Conservation (phyloP, 345 rosid species). For the Cardamine occulta region DNA sequence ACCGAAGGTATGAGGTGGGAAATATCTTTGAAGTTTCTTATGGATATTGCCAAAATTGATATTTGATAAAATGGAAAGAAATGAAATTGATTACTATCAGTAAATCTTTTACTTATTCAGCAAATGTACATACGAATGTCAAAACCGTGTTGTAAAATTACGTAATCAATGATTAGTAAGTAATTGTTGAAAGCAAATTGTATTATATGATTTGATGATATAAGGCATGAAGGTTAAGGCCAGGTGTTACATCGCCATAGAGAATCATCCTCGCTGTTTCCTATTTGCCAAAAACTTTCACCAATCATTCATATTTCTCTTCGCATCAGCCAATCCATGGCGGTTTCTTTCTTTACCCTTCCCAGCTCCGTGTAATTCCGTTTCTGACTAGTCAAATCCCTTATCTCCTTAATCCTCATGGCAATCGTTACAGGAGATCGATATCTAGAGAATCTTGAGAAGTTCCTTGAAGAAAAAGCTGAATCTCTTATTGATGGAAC, state of each 20-base stretch:
- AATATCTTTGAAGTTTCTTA: too few species aligned
- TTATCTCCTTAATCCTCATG: constrained; percentile 45
- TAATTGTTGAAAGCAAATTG: neutral
- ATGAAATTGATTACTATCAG: too few species aligned
- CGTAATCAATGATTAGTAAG: constrained; percentile 6
- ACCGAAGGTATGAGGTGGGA: neutral
- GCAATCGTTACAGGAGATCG: constrained; percentile 97
- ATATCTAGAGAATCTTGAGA: constrained; percentile 76
- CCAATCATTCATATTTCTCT: constrained; percentile 6
- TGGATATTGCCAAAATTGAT: too few species aligned
- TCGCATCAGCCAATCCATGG: constrained; percentile 41
- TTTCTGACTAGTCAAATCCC: constrained; percentile 1
- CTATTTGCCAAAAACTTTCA: constrained; percentile 11
- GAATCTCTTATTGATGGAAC: constrained; percentile 72
- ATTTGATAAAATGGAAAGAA: too few species aligned
- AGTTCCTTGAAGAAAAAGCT: constrained; percentile 77
- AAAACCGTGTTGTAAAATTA: too few species aligned
- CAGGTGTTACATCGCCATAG: constrained; percentile 9
- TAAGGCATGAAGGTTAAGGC: neutral
- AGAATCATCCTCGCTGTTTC: constrained; percentile 37
- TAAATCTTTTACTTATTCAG: too few species aligned
- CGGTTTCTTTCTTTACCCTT: constrained; percentile 41
- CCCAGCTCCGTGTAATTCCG: neutral
- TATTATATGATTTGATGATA: neutral
- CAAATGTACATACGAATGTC: too few species aligned